phyloP scores from a whole-genome alignment of 2,329 filamentous ascomycete species.

The Ceratocystis lukuohia region DNA sequence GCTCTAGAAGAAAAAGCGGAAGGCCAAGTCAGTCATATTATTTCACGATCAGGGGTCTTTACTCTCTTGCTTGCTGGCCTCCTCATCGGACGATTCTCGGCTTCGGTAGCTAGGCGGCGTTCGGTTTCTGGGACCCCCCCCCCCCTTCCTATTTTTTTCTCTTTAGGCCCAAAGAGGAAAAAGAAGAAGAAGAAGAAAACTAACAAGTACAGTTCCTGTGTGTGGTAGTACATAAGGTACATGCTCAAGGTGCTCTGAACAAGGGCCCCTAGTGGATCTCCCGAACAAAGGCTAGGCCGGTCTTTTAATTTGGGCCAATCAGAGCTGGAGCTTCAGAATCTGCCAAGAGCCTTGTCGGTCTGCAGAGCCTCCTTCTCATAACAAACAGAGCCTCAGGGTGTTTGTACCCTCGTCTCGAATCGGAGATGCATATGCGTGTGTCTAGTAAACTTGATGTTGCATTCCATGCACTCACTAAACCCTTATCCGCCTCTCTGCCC shows the following conservation, averaged over 20 bases:
- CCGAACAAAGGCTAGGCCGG: background rate
- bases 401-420: background rate
- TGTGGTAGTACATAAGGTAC: constrained; percentile 3
- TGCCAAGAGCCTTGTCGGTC: background rate
- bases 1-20: no score
- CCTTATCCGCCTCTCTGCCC: background rate
- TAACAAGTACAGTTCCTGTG: background rate
- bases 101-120: constrained; percentile 10
- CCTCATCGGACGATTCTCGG: constrained; percentile 14
- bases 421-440: background rate
- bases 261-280: background rate
- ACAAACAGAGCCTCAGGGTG: background rate
- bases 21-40: no score
- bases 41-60: no score
- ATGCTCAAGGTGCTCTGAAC: background rate
- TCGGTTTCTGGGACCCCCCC: constrained; percentile 3
- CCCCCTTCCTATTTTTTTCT: background rate
- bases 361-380: background rate
- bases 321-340: background rate
- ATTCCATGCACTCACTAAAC: background rate
- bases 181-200: background rate
- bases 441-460: background rate
- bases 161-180: background rate
- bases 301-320: background rate
- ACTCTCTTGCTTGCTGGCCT: no score